These are phyloP conservation scores for Neltuma alba DNA, from an alignment of 306 rosid genomes.

Conservation along the genomic window DNA sequence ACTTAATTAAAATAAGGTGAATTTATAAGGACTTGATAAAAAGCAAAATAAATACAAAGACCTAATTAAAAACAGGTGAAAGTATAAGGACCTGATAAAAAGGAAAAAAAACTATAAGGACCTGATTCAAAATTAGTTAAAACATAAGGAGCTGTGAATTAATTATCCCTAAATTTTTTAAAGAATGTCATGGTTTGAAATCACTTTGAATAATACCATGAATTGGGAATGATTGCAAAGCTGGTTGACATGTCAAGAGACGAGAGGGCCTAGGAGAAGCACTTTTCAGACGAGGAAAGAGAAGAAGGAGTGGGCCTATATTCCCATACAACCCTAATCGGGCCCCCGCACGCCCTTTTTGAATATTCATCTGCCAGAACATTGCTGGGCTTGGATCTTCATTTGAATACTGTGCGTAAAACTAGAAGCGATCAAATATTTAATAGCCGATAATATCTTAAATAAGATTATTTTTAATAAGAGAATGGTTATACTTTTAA, in stretches of 20 bases:
- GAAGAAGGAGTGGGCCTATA: not conserved
- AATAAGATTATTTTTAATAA: too few relatives aligned
- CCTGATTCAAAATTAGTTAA: too few relatives aligned
- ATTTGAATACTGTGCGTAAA: not conserved
- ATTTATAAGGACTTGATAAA: too few relatives aligned
- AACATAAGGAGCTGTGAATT: too few relatives aligned
- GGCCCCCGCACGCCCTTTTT: not conserved
- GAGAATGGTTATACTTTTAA: too few relatives aligned
- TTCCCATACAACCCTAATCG: not conserved
- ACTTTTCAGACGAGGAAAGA: not conserved
- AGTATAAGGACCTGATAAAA: too few relatives aligned
- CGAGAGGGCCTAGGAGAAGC: not conserved
- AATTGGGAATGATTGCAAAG: not conserved
- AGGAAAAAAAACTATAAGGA: too few relatives aligned
- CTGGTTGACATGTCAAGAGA: not conserved
- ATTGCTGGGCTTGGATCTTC: not conserved
- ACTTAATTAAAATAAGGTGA: too few relatives aligned
- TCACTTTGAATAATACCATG: not conserved
- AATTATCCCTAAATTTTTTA: too few relatives aligned
- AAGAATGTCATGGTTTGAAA: not conserved
- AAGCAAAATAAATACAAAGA: too few relatives aligned
- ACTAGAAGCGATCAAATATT: not conserved
- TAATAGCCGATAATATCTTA: too few relatives aligned
- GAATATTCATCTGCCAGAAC: not conserved
- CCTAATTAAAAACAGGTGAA: too few relatives aligned